Percentiles rank a stretch among this genome's conserved stretches.
Evolutionary conservation across 2,329 filamentous ascomycete genomes (phyloP).

Genomic region (Xylariales sp.): DNA sequence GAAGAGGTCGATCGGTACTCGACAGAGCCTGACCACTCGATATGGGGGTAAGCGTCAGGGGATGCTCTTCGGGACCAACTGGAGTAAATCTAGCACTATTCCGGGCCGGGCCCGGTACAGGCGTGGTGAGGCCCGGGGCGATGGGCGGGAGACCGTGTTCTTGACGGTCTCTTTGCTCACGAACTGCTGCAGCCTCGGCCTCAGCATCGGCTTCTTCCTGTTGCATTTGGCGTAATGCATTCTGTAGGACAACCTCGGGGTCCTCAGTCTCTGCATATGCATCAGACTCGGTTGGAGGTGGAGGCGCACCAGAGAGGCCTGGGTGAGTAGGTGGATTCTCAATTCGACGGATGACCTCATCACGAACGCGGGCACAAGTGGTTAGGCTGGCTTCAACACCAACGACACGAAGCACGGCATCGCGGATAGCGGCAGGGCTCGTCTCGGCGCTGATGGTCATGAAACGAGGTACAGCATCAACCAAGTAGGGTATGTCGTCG

Average conservation of each 20-base stretch:
- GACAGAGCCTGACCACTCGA: constrained; percentile 61
- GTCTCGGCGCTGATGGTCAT: constrained; percentile 69
- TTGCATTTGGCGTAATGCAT: constrained; percentile 68
- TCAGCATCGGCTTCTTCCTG: constrained; percentile 70
- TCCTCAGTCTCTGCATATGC: constrained; percentile 62
- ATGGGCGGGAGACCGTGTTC: constrained; percentile 55
- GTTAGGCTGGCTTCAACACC: constrained; percentile 66
- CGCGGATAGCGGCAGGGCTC: constrained; percentile 68
- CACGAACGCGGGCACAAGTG: constrained; percentile 67
- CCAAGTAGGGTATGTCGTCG: constrained; percentile 69
- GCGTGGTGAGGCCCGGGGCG: constrained; percentile 46
- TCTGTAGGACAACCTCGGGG: constrained; percentile 68
- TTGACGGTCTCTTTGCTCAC: constrained; percentile 63
- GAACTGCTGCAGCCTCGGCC: constrained; percentile 65
- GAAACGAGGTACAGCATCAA: constrained; percentile 69
- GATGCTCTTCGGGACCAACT: constrained; percentile 53
- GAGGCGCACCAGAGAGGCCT: constrained; percentile 41
- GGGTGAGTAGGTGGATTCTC: constrained; percentile 53
- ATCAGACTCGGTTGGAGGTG: constrained; percentile 43
- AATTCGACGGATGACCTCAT: constrained; percentile 63
- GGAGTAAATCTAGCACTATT: constrained; percentile 43
- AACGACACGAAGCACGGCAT: constrained; percentile 65
- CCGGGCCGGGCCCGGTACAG: constrained; percentile 40
- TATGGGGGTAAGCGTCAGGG: constrained; percentile 66
- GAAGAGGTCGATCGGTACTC: constrained; percentile 61